Conservation (phyloP, 2,329 filamentous ascomycete species). For the Remersonia thermophila region DNA sequence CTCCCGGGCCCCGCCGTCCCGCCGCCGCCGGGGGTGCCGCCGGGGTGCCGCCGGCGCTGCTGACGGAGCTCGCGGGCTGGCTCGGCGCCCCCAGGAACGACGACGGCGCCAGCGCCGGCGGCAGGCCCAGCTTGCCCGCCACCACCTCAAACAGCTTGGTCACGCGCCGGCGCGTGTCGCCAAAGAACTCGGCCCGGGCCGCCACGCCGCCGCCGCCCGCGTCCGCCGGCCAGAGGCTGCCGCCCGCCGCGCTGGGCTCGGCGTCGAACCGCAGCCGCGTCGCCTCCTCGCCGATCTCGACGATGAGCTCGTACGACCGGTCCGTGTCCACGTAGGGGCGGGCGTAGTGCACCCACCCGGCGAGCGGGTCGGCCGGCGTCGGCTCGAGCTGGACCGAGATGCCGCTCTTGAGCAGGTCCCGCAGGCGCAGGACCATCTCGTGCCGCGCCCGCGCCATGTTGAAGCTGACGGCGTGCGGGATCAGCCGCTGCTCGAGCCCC, state of each 20-base stretch:
- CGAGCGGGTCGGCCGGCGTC: constrained; percentile 20
- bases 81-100: constrained; percentile 52
- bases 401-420: constrained; percentile 82
- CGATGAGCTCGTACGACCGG: constrained; percentile 53
- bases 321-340: constrained; percentile 75
- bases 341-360: constrained; percentile 60
- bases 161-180: constrained; percentile 56
- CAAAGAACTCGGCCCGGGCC: constrained; percentile 60
- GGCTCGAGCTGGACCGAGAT: constrained; percentile 50
- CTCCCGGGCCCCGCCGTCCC: constrained; percentile 39
- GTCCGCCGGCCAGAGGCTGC: not conserved
- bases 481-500: constrained; percentile 75
- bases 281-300: constrained; percentile 64
- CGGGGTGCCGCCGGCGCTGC: no score
- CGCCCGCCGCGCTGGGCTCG: not conserved
- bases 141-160: constrained; percentile 66
- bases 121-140: constrained; percentile 64
- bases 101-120: constrained; percentile 51
- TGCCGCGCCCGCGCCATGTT: constrained; percentile 55
- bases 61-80: constrained; percentile 48
- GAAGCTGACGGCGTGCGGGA: constrained; percentile 62
- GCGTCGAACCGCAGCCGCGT: constrained; percentile 41
- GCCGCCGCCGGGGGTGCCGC: no score
- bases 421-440: constrained; percentile 69
- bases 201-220: not conserved